Conservation (phyloP, 495 filamentous ascomycete genomes). For the Cryomyces minteri region DNA sequence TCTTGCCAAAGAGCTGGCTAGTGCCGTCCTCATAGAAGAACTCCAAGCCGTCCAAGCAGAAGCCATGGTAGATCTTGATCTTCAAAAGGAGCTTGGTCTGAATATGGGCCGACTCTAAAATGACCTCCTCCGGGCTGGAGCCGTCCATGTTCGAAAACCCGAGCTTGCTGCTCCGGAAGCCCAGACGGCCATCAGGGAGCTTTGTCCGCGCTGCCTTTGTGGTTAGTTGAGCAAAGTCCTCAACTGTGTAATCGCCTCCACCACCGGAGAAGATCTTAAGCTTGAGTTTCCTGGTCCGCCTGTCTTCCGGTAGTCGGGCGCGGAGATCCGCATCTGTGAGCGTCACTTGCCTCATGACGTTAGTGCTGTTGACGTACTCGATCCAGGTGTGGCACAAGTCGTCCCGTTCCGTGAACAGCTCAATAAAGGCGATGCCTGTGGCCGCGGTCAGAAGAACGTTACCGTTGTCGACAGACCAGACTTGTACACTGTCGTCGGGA, state of each 20-base stretch:
- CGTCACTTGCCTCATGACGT: constrained; percentile 47
- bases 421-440: constrained; percentile 64
- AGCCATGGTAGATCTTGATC: constrained; percentile 62
- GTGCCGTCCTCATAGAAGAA: constrained; percentile 84
- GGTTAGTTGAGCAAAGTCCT: constrained; percentile 45
- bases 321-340: constrained; percentile 63
- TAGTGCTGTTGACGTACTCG: constrained; percentile 44
- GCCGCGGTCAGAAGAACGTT: constrained; percentile 62
- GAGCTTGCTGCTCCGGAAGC: constrained; percentile 60
- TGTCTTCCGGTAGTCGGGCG: constrained; percentile 44
- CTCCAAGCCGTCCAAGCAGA: constrained; percentile 69
- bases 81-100: constrained; percentile 57
- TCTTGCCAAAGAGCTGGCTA: constrained; percentile 77
- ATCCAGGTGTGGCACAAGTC: constrained; percentile 57
- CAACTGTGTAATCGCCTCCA: constrained; percentile 50
- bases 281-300: constrained; percentile 50
- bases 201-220: constrained; percentile 57
- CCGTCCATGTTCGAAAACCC: constrained; percentile 62
- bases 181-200: constrained; percentile 52
- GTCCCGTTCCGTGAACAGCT: constrained; percentile 62
- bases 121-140: constrained; percentile 50
- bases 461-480: constrained; percentile 72
- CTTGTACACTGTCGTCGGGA: constrained; percentile 63
- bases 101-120: constrained; percentile 50
- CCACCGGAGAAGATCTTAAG: constrained; percentile 56